A percentile compares a stretch with the other conserved stretches of the same genome.
Evolutionary conservation across 306 rosid species (phyloP).

Genomic region (Rubus idaeus): DNA sequence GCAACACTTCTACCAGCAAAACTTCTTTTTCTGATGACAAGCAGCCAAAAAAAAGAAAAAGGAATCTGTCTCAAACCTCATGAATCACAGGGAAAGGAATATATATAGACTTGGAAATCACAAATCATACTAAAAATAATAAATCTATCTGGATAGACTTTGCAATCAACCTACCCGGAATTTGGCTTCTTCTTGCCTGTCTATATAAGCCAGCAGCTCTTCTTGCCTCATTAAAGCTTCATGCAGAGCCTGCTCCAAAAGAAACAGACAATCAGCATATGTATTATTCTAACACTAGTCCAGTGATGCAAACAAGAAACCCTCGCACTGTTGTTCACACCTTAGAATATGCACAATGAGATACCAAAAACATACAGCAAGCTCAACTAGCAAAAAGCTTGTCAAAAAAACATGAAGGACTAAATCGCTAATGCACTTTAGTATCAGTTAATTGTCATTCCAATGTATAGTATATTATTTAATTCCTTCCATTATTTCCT

Average conservation of each 20-base stretch:
- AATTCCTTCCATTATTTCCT: background rate
- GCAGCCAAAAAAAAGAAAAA: slow-evolving; percentile 22
- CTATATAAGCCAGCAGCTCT: slow-evolving; percentile 86
- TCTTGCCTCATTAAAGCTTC: slow-evolving; percentile 94
- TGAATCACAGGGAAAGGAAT: background rate
- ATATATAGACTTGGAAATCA: background rate
- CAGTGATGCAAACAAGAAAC: slow-evolving; percentile 7
- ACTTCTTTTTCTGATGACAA: slow-evolving; percentile 70
- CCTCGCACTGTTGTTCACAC: background rate
- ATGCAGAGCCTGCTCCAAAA: slow-evolving; percentile 68
- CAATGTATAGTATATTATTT: background rate
- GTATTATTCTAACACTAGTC: slow-evolving; percentile 16
- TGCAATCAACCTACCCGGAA: slow-evolving; percentile 55
- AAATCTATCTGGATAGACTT: background rate
- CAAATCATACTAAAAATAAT: too few species aligned
- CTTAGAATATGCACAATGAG: background rate
- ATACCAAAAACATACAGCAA: background rate
- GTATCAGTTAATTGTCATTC: background rate
- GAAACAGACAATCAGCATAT: slow-evolving; percentile 12
- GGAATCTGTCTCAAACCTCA: slow-evolving; percentile 3
- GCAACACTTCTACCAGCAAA: slow-evolving; percentile 67
- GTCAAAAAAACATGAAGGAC: background rate
- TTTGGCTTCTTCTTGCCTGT: slow-evolving; percentile 79
- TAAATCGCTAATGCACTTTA: background rate
- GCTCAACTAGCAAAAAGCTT: background rate